Conservation (phyloP, 192 early-diverging fungal genomes). For the Gaertneriomyces sp. region DNA sequence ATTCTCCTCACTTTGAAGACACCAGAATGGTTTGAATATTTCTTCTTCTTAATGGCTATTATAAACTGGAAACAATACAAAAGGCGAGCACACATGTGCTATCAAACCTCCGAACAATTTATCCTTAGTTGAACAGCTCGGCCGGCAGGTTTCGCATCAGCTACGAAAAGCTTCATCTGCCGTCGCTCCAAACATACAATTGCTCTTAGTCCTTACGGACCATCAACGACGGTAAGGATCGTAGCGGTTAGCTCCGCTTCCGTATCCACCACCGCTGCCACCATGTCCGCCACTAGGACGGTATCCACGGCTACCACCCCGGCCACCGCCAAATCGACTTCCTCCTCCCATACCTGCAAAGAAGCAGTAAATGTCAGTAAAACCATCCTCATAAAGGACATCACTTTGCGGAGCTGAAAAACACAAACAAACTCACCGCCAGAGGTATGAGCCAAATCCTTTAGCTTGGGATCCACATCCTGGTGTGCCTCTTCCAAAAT, state of each 20-base stretch:
- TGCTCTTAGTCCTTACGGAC: no score
- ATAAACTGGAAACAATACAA: no score
- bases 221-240: slow-evolving; percentile 29
- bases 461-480: slow-evolving; percentile 46
- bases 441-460: slow-evolving; percentile 41
- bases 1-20: no score
- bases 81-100: no score
- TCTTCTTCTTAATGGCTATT: no score
- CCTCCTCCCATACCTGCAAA: slow-evolving; percentile 8
- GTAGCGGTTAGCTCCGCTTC: slow-evolving; percentile 47
- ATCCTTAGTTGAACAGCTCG: no score
- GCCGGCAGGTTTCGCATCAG: no score
- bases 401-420: not conserved
- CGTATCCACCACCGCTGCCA: slow-evolving; percentile 39
- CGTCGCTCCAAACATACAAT: no score
- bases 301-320: slow-evolving; percentile 34
- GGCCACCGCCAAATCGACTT: slow-evolving; percentile 37
- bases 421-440: slow-evolving; percentile 35
- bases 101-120: no score
- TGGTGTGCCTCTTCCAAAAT: slow-evolving; percentile 61
- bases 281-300: slow-evolving; percentile 50
- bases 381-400: not conserved
- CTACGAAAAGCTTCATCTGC: no score
- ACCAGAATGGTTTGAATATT: no score
- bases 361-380: not conserved